Evolutionary conservation across 2,329 filamentous ascomycete species (phyloP).

Genomic region (Cordyceps fumosorosea): DNA sequence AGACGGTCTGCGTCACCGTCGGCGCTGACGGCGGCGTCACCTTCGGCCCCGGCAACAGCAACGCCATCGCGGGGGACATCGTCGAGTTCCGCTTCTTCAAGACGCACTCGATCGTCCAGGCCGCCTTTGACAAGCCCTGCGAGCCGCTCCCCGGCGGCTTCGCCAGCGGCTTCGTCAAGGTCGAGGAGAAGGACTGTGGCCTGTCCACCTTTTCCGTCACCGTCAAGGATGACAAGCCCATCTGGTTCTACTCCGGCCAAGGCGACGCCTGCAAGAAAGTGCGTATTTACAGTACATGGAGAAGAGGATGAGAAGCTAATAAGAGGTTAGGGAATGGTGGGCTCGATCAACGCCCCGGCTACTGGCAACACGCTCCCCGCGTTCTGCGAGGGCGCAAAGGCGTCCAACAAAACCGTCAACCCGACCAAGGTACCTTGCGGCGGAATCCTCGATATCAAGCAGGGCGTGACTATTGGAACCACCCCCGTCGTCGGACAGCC

Average conservation of each 20-base stretch:
- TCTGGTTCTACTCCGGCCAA: slow-evolving; percentile 41
- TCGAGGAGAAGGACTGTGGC: slow-evolving; percentile 29
- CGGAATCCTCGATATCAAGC: background rate
- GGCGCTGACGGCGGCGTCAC: slow-evolving; percentile 35
- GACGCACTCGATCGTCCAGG: slow-evolving; percentile 44
- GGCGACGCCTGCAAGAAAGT: slow-evolving; percentile 41
- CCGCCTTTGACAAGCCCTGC: slow-evolving; percentile 37
- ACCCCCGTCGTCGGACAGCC: too few species aligned
- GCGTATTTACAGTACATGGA: slow-evolving; percentile 23
- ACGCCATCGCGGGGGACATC: slow-evolving; percentile 41
- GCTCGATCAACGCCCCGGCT: slow-evolving; percentile 5
- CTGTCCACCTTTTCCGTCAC: slow-evolving; percentile 38
- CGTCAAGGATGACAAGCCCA: slow-evolving; percentile 33
- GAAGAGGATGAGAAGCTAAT: background rate
- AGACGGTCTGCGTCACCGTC: slow-evolving; percentile 40
- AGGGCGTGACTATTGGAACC: background rate
- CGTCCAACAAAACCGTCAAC: background rate
- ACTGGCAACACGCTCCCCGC: slow-evolving; percentile 7
- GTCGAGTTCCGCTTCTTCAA: slow-evolving; percentile 47
- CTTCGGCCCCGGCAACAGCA: slow-evolving; percentile 45
- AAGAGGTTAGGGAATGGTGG: slow-evolving; percentile 7
- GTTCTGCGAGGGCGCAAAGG: background rate
- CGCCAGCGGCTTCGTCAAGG: slow-evolving; percentile 40
- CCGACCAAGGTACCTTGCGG: background rate
- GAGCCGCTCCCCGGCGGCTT: slow-evolving; percentile 34